Percentiles rank a stretch among this genome's conserved stretches.
These are phyloP conservation scores for Heterobasidion occidentale DNA, from an alignment of 1,284 basidiomycete genomes.

Conservation along the genomic window DNA sequence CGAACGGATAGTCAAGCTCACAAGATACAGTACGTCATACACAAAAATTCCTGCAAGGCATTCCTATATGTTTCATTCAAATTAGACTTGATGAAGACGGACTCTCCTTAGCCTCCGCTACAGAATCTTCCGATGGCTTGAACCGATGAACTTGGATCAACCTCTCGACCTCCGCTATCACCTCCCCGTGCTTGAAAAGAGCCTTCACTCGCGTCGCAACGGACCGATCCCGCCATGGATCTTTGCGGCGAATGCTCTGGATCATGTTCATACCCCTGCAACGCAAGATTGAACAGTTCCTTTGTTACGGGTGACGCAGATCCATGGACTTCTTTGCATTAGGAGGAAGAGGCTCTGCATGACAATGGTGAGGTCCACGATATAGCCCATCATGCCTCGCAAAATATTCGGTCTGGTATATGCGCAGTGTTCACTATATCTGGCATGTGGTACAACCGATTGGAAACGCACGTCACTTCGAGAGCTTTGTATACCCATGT, in stretches of 20 bases:
- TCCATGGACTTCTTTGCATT: background rate
- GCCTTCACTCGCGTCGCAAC: background rate
- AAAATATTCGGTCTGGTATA: background rate
- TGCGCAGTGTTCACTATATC: no score
- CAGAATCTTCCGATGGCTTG: background rate
- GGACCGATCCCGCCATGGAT: background rate
- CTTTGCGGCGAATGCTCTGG: background rate
- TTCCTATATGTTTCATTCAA: no score
- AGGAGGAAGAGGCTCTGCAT: background rate
- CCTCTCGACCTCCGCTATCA: background rate
- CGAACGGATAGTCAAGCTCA: no score
- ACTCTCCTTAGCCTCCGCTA: background rate
- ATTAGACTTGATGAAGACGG: no score
- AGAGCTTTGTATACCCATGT: background rate
- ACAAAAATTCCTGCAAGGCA: no score
- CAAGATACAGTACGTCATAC: no score
- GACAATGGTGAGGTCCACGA: background rate
- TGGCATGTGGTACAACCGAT: background rate
- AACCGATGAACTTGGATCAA: background rate
- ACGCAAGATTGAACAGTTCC: background rate
- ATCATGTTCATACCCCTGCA: background rate
- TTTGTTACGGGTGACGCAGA: background rate
- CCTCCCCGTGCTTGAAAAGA: background rate
- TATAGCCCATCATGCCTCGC: background rate
- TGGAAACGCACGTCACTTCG: background rate